Evolutionary conservation across 768 basidiomycete genomes (phyloP), one percentile per base, ranked within the genome.

Genomic region (Sarcodon sp.): DNA sequence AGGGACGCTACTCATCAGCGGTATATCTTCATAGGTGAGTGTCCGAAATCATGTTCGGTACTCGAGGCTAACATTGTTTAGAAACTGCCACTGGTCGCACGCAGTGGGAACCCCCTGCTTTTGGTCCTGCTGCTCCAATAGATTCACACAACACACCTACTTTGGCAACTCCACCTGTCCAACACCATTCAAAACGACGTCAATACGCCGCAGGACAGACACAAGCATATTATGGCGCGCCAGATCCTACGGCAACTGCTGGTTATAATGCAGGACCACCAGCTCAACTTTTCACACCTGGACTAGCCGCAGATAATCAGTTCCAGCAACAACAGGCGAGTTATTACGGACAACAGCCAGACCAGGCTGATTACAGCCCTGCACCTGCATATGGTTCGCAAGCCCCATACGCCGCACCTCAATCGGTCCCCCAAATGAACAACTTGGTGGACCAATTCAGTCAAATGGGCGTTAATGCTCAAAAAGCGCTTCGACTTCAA

Each of bases 191-290:
- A 47, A 85, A 88, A 66, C 83, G 89, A 55, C 82, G 93, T 41
- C 91, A 94, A 64, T 97, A 97, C 62, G 93, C 93, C 44, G 80
- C 88, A 3, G 92, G 88, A 9, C 92, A 96, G 65, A 90, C 90
- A 1, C 88, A 91, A 59, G 89, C 77, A 3, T 92, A 92, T 62
- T 89, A 89, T 54, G 77, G 79, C 34, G 60, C 66, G 9, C 61
- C 64, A 10, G 70, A 71, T 27, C 49, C 62, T 35, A 77, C 60
- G 34, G 54, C 69, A 37, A 74, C 59, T 9, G 70, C 77, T 44
- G 71, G 77, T 9, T 56, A 61, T 31, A 75, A 75, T 48, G 60
- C 64, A 27, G 61, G 64, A 31, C 70, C 60, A 13, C 61, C 67
- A 9, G 60, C 61, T 10, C 85, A 87, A 55, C 76, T 91, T 50